Evolutionary conservation across 1,139 yeast genomes (phyloP).

Genomic region (Pichia sp.): DNA sequence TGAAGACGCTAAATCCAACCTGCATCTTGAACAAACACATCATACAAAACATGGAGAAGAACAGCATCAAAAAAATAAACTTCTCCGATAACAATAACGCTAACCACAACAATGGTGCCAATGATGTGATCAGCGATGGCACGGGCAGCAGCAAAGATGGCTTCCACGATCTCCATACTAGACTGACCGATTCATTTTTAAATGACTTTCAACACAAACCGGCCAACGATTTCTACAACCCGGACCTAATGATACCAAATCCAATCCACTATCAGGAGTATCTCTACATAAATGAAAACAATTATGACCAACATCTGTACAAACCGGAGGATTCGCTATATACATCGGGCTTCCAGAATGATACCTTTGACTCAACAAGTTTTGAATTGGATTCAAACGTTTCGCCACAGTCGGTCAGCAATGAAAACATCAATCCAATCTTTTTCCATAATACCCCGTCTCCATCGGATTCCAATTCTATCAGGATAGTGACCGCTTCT

Average conservation of each 20-base stretch:
- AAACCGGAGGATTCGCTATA: slow-evolving; percentile 4
- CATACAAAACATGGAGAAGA: background rate
- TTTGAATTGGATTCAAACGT: slow-evolving; percentile 13
- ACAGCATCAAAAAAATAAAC: background rate
- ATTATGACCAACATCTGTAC: background rate
- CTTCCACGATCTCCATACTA: background rate
- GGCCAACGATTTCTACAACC: background rate
- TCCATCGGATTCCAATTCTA: slow-evolving; percentile 10
- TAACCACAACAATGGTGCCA: background rate
- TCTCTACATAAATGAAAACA: background rate
- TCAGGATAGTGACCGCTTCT: slow-evolving; percentile 13
- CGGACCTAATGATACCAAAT: background rate
- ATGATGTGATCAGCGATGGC: background rate
- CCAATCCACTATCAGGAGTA: slow-evolving; percentile 9
- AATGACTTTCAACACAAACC: background rate
- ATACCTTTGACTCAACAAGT: slow-evolving; percentile 12
- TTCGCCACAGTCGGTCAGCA: slow-evolving; percentile 3
- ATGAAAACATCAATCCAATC: slow-evolving; percentile 13
- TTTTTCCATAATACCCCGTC: slow-evolving; percentile 16
- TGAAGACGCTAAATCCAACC: slow-evolving; percentile 8
- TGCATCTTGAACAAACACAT: background rate
- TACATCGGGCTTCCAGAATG: slow-evolving; percentile 2
- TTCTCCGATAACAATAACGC: background rate
- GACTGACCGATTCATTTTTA: background rate
- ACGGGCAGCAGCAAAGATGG: background rate